Evolutionary conservation across 2,329 filamentous ascomycete species (phyloP), one percentile per base, ranked within the genome.

Genomic region (Paramyrothecium roridum): DNA sequence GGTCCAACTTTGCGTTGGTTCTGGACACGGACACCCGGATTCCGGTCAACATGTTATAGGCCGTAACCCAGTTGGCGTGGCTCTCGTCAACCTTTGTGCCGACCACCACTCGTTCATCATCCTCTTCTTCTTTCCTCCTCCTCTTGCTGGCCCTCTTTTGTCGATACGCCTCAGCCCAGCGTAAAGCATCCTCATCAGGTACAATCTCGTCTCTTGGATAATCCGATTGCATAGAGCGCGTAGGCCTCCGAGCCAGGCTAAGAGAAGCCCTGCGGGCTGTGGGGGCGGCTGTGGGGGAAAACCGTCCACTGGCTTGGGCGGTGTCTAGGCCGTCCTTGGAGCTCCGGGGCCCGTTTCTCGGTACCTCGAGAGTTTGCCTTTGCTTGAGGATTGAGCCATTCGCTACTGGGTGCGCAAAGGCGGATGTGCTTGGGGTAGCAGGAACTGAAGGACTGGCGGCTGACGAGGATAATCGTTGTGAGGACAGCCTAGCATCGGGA

Each of bases 31-130:
- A 93, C 66, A 98, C 96, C 54, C 95, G 92, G 70, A 99, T 99
- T 60, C 95, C 95, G 43, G 95, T 99, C 76, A 99, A 83, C 95
- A 99, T 99, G 74, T 99, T 99, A 79, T 99, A 99, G 56, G 95
- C 95, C 2, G 92, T 97, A 48, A 96, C 92, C 87, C 90, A 99
- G 73, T 98, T 98, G 63, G 91, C 90, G 72, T 99, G 95, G 66
- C 91, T 90, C 77, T 98, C 93, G 70, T 99, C 95, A 52, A 99
- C 95, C 76, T 97, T 98, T 56, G 91, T 99, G 57, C 95, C 95
- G 19, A 99, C 93, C 33, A 98, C 83, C 11, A 99, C 93, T 59
- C 93, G 86, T 65, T 98, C 93, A 58, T 98, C 95, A 61, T 97
- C 92, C 63, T 97, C 88, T 59, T 88, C 89, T 59, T 97, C 93